Base-by-base conservation (phyloP, 2,329 filamentous ascomycete genomes). In the Monosporascus sp. region DNA sequence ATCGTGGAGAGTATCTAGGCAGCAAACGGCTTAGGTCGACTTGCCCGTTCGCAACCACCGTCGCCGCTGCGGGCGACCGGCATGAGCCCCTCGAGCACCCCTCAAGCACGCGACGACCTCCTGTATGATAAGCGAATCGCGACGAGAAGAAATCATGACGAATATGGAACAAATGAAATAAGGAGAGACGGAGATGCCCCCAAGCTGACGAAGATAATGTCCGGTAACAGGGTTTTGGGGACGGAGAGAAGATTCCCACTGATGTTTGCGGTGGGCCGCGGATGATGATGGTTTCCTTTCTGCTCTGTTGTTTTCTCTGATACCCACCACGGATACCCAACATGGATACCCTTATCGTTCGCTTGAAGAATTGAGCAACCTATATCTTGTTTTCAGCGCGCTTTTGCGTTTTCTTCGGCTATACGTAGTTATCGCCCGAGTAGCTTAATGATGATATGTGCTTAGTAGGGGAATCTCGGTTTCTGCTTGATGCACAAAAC, bases 1-100 rank as follows among this genome's bases (percentile, higher is more conserved):
- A 79, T 96, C 39, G 79, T 96, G 60, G 89, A 97, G 78, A 87
- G 92, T 72, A 93, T 97, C 70, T 96, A 78, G 80, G 54, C 37
- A 17, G 17, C 17, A 39, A 8, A 7, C 38, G 17, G 31, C 31
- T 11, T 14, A 14, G 31, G 11, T 35, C 31, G 31, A 35, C 5
- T 35, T 35, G 31, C 31, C 31, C 31, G 31, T 14, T 14, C 31
- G 14, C 31, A 35, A 14, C 31, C 9, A 14, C 9, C 27, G 3
- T 11, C 9, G 9, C 11, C 31, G 31, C 31, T 14, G 31, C 31
- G 31, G 4, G 31, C 38, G 38, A 39, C 38, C 38, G 17, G 18
- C 17, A 5, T 18, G 6, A 18, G 8, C 38, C 6, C 17, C 6
- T 7, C 17, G 3, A 20, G 6, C 11, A 18, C 20, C 11, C 5